Evolutionary conservation across 768 basidiomycete species (phyloP).

Genomic region (Phlebiopsis gigantea): DNA sequence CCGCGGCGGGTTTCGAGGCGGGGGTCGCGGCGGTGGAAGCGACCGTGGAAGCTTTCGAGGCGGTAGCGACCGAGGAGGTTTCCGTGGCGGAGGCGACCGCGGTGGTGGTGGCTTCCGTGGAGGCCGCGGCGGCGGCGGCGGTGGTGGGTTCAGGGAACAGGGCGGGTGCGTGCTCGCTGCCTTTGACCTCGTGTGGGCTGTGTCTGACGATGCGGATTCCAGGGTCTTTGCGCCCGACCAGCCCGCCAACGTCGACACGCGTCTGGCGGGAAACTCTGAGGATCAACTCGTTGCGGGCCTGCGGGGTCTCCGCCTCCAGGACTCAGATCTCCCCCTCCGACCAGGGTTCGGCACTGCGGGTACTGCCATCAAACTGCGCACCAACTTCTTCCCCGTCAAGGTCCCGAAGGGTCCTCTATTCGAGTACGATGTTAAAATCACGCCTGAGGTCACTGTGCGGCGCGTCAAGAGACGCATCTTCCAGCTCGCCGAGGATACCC

Average conservation of each 20-base stretch:
- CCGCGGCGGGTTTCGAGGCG: conserved; percentile 19
- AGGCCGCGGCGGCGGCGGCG: conserved; percentile 24
- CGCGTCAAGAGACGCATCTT: conserved; percentile 43
- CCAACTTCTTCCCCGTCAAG: conserved; percentile 48
- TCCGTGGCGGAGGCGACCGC: conserved; percentile 18
- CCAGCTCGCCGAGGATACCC: conserved; percentile 40
- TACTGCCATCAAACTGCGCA: conserved; percentile 39
- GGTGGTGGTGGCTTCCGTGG: conserved; percentile 20
- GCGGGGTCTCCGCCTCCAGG: conserved; percentile 22
- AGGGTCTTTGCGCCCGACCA: conserved; percentile 37
- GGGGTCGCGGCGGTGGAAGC: conserved; percentile 15
- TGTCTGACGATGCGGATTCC: neutral
- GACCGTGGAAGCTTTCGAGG: conserved; percentile 21
- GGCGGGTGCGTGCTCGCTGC: conserved; percentile 33
- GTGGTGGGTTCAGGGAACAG: conserved; percentile 27
- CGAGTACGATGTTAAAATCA: conserved; percentile 44
- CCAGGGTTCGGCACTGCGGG: conserved; percentile 43
- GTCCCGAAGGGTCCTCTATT: conserved; percentile 42
- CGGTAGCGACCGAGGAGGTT: conserved; percentile 18
- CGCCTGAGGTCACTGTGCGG: conserved; percentile 30
- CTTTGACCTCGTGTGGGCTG: neutral
- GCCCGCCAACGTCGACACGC: conserved; percentile 48
- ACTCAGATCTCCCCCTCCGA: conserved; percentile 38
- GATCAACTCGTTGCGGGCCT: conserved; percentile 37
- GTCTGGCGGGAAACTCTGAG: conserved; percentile 39